phyloP scores from a whole-genome alignment of 208 protist species.

The Blastocrithidia nonstop region DNA sequence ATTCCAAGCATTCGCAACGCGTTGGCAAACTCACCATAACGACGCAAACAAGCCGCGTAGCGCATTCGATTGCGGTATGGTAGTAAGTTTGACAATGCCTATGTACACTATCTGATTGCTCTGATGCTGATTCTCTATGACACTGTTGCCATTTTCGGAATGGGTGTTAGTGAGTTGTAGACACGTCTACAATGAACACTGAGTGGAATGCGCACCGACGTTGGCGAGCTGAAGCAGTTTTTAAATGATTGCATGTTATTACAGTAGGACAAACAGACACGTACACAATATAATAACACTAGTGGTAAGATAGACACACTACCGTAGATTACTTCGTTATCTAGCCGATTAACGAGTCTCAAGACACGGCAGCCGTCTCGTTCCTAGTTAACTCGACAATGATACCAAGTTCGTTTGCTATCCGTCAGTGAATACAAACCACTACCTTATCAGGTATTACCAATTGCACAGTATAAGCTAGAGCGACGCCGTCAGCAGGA shows the following conservation, averaged over 20 bases:
- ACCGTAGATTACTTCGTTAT: slow-evolving; percentile 1
- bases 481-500: slow-evolving; percentile 25
- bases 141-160: slow-evolving; percentile 47
- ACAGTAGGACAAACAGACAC: neutral
- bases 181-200: slow-evolving; percentile 47
- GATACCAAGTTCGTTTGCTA: neutral
- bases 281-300: neutral
- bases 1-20: slow-evolving; percentile 15
- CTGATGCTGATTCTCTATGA: slow-evolving; percentile 74
- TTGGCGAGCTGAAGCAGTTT: slow-evolving; percentile 30
- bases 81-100: slow-evolving; percentile 17
- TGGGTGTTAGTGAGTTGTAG: slow-evolving; percentile 41
- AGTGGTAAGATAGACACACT: too few relatives aligned
- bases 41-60: slow-evolving; percentile 21
- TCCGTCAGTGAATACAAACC: slow-evolving; percentile 9
- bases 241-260: slow-evolving; percentile 40
- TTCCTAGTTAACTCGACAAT: neutral
- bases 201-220: slow-evolving; percentile 37
- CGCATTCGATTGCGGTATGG: slow-evolving; percentile 48
- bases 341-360: slow-evolving; percentile 12
- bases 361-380: neutral
- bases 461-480: slow-evolving; percentile 28
- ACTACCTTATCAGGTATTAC: slow-evolving; percentile 35
- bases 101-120: slow-evolving; percentile 32
- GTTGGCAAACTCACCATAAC: slow-evolving; percentile 9